These are phyloP conservation scores for Russula ochroleuca DNA, from an alignment of 768 basidiomycete species.

Conservation along the genomic window DNA sequence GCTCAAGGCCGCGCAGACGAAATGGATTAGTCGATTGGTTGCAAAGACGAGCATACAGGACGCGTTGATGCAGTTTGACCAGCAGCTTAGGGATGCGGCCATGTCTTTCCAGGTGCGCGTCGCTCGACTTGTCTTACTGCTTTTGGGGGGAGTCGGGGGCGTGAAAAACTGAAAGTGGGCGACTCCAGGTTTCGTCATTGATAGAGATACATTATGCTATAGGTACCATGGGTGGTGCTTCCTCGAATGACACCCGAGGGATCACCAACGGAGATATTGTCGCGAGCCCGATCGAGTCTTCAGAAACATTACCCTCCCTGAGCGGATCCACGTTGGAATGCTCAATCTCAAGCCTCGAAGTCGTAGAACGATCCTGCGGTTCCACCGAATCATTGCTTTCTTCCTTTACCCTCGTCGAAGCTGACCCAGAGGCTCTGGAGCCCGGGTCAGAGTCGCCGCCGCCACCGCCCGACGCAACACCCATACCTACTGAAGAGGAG, in stretches of 20 bases:
- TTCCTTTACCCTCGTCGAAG: slow-evolving; percentile 16
- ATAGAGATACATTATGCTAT: slow-evolving; percentile 30
- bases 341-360: background rate
- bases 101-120: slow-evolving; percentile 27
- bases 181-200: slow-evolving; percentile 25
- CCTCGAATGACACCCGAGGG: background rate
- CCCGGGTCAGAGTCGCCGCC: background rate
- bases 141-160: background rate
- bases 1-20: slow-evolving; percentile 22
- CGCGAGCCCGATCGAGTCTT: slow-evolving; percentile 10
- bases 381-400: slow-evolving; percentile 1
- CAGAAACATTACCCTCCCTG: background rate
- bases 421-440: background rate
- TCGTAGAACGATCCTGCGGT: background rate
- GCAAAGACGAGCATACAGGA: slow-evolving; percentile 24
- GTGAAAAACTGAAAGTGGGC: background rate
- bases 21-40: slow-evolving; percentile 27
- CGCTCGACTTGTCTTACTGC: background rate
- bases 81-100: slow-evolving; percentile 25
- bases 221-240: background rate
- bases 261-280: slow-evolving; percentile 11
- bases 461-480: background rate
- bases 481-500: slow-evolving; percentile 20
- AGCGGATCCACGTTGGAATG: background rate
- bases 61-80: slow-evolving; percentile 17